Evolutionary conservation across 345 rosid species (phyloP).

Genomic region (Eucalyptus erythrocorys): DNA sequence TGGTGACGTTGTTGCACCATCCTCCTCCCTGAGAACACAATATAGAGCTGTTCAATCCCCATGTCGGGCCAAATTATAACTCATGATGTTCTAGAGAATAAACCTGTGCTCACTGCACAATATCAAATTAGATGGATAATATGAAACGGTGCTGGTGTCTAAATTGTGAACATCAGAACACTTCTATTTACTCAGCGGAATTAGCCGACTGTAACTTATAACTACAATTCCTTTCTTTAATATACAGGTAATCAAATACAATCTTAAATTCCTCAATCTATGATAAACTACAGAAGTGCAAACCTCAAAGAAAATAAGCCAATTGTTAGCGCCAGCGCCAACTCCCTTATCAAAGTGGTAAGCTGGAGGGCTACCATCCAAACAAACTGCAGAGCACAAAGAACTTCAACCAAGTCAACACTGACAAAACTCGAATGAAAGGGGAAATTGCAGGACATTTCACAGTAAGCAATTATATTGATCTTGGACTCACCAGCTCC

Average conservation of each 20-base stretch:
- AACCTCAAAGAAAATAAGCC: slow-evolving; percentile 88
- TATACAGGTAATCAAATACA: neutral
- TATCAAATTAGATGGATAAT: neutral
- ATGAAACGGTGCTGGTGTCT: neutral
- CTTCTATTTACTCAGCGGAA: neutral
- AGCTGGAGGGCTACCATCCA: slow-evolving; percentile 97
- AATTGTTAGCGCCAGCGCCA: slow-evolving; percentile 73
- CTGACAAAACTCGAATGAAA: neutral
- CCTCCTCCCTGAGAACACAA: slow-evolving; percentile 68
- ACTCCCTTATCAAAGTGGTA: slow-evolving; percentile 69
- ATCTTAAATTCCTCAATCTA: neutral
- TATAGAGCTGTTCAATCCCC: neutral
- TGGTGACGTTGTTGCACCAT: slow-evolving; percentile 75
- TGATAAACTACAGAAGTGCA: neutral
- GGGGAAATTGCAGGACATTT: neutral
- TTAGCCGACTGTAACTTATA: neutral
- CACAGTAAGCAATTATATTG: neutral
- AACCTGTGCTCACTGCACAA: neutral
- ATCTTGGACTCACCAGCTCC: slow-evolving; percentile 61
- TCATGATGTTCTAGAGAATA: neutral
- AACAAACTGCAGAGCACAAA: slow-evolving; percentile 47
- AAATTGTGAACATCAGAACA: neutral
- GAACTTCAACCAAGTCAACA: neutral
- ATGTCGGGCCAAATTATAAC: neutral
- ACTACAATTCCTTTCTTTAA: neutral